These are phyloP conservation scores for Camptophora hylomeconis DNA, from an alignment of 2,329 filamentous ascomycete species.

Conservation along the genomic window DNA sequence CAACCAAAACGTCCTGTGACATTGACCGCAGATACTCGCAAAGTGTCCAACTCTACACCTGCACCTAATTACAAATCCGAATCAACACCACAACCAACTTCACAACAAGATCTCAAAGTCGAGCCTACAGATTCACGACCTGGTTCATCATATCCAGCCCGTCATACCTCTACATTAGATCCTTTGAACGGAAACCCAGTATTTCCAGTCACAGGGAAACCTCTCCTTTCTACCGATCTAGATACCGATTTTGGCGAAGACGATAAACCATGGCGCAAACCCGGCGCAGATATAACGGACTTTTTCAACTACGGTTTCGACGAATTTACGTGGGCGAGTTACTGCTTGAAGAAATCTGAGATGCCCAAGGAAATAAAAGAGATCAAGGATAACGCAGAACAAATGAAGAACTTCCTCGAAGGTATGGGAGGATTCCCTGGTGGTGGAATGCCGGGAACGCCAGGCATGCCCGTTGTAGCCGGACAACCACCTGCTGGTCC, in stretches of 20 bases:
- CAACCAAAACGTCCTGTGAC: conserved; percentile 24
- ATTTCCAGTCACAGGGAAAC: conserved; percentile 61
- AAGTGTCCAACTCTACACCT: conserved; percentile 27
- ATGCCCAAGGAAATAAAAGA: conserved; percentile 65
- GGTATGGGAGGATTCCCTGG: conserved; percentile 27
- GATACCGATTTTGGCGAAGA: conserved; percentile 61
- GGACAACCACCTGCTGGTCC: conserved; percentile 8
- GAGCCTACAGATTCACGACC: conserved; percentile 29
- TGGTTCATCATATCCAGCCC: conserved; percentile 52
- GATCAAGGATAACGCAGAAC: conserved; percentile 58
- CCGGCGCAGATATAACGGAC: conserved; percentile 87
- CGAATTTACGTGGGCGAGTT: conserved; percentile 74
- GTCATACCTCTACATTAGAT: conserved; percentile 68
- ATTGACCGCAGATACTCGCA: conserved; percentile 22
- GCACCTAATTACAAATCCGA: conserved; percentile 17
- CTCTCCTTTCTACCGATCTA: conserved; percentile 68
- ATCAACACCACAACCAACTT: conserved; percentile 17
- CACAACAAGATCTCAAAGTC: conserved; percentile 19
- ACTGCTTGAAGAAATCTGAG: conserved; percentile 75
- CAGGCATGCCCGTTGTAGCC: conserved; percentile 27
- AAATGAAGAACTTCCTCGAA: conserved; percentile 47
- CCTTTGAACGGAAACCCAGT: conserved; percentile 63
- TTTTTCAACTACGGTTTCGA: conserved; percentile 61
- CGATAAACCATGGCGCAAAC: conserved; percentile 89
- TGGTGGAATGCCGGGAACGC: conserved; percentile 31